These are phyloP conservation scores for Fusarium temperatum DNA, from an alignment of 2,329 filamentous ascomycete genomes.

Conservation along the genomic window DNA sequence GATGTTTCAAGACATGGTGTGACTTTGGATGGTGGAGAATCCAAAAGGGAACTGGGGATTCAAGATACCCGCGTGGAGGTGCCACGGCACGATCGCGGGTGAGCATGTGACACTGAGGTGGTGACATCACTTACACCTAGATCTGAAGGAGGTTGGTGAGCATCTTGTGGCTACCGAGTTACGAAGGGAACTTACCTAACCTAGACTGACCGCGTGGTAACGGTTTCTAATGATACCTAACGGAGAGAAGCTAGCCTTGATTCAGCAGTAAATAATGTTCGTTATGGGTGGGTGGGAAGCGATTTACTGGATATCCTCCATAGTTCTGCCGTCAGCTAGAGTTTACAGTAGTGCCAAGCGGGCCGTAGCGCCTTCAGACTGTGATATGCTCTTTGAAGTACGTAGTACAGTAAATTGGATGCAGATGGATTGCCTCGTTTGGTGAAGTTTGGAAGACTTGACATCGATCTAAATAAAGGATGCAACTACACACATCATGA, in stretches of 20 bases:
- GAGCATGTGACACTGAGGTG: slow-evolving; percentile 36
- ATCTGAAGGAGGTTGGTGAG: background rate
- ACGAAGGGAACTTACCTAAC: background rate
- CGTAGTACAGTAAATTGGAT: background rate
- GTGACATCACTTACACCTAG: slow-evolving; percentile 36
- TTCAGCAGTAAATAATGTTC: background rate
- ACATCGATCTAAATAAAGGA: background rate
- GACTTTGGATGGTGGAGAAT: slow-evolving; percentile 14
- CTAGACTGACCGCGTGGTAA: background rate
- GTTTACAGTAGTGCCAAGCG: slow-evolving; percentile 29
- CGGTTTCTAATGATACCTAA: background rate
- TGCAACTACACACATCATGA: background rate
- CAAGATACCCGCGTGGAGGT: slow-evolving; percentile 19
- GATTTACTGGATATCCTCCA: slow-evolving; percentile 9
- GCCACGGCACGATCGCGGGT: slow-evolving; percentile 20
- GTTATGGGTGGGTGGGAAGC: background rate
- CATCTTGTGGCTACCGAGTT: background rate
- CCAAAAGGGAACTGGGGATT: slow-evolving; percentile 1
- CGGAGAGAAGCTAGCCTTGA: slow-evolving; percentile 3
- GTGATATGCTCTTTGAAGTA: background rate
- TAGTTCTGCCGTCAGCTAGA: slow-evolving; percentile 1
- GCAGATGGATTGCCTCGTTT: slow-evolving; percentile 3
- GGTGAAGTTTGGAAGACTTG: background rate
- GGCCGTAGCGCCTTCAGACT: slow-evolving; percentile 22
- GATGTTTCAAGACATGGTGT: slow-evolving; percentile 33